Evolutionary conservation across 345 rosid genomes (phyloP), one percentile per base, ranked within the genome.

Genomic region (Salix brachista): DNA sequence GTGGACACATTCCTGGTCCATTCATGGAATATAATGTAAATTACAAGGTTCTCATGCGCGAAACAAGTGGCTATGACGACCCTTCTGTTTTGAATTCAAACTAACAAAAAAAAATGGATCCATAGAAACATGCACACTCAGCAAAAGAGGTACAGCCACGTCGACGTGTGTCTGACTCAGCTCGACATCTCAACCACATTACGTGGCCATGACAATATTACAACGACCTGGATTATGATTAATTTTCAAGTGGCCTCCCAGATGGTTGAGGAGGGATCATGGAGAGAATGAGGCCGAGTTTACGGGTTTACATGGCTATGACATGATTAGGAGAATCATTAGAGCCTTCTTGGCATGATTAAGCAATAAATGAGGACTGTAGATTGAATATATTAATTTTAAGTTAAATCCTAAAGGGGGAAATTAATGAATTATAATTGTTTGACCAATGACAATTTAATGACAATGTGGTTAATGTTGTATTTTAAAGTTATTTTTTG

Each of bases 161-260:
- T 67, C 70, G 13, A 71, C 60, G 80, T 46, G 67, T 56, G 18
- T 48, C 74, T 76, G 71, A 80, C 25, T 72, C 80, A 76, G 77
- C 77, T 3, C 4, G 34, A 67, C 72, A 34, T 34, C 76, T 67
- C 73, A 36, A 19, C 67, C 56, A 44, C 72, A 12, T 61, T 26
- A 17, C 32, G 71, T 65, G 79, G 68, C 62, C n/a, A 42, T 32
- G 34, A 0, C 5, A 1, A 8, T 13, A 5, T 8, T 1, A 14
- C 11, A 13, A 61, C 74, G 37, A 36, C 56, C 52, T 69, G 50
- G 23, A 25, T 39, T 4, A 4, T 36, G 37, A 36, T 39, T 1
- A n/a, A 32, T n/a, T 26, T 42, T 8, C 7, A 9, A 41, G 5
- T 8, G 23, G 34, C 16, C 17, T 21, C 21, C 61, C 54, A 9